Evolutionary conservation across 2,329 filamentous ascomycete genomes (phyloP).

Genomic region (Ilyonectria destructans): DNA sequence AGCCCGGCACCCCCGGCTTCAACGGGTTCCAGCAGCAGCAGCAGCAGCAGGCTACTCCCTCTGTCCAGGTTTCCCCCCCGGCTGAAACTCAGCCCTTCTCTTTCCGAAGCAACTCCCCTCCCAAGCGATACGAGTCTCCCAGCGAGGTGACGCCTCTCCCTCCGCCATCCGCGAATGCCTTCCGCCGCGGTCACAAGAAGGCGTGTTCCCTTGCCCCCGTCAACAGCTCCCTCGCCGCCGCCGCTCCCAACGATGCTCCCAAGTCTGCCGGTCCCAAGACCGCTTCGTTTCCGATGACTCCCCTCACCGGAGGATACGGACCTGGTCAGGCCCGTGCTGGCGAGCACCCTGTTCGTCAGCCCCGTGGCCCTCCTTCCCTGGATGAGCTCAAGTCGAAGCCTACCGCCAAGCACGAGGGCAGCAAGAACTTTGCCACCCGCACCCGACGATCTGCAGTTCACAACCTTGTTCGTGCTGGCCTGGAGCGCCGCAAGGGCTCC

Average conservation of each 20-base stretch:
- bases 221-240: slow-evolving; percentile 65
- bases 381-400: slow-evolving; percentile 93
- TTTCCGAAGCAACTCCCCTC: slow-evolving; percentile 76
- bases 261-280: slow-evolving; percentile 83
- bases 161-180: slow-evolving; percentile 90
- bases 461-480: slow-evolving; percentile 91
- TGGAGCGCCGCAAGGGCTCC: slow-evolving; percentile 86
- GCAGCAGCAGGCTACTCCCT: slow-evolving; percentile 73
- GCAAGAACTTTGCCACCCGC: slow-evolving; percentile 96
- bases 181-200: slow-evolving; percentile 96
- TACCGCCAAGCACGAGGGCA: slow-evolving; percentile 93
- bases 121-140: slow-evolving; percentile 79
- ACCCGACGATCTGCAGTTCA: slow-evolving; percentile 93
- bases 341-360: slow-evolving; percentile 94
- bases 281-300: slow-evolving; percentile 84
- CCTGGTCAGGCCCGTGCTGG: slow-evolving; percentile 94
- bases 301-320: slow-evolving; percentile 88
- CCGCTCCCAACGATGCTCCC: slow-evolving; percentile 61
- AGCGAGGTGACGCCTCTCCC: slow-evolving; percentile 81
- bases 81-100: slow-evolving; percentile 69
- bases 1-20: slow-evolving; percentile 57
- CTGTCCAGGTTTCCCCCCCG: slow-evolving; percentile 87
- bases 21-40: slow-evolving; percentile 57
- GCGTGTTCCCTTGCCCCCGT: slow-evolving; percentile 80
- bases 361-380: slow-evolving; percentile 90